A percentile compares a stretch with the other conserved stretches of the same genome.
These are phyloP conservation scores for Rhodotorula sp. DNA, from an alignment of 1,284 basidiomycete species.

Conservation along the genomic window DNA sequence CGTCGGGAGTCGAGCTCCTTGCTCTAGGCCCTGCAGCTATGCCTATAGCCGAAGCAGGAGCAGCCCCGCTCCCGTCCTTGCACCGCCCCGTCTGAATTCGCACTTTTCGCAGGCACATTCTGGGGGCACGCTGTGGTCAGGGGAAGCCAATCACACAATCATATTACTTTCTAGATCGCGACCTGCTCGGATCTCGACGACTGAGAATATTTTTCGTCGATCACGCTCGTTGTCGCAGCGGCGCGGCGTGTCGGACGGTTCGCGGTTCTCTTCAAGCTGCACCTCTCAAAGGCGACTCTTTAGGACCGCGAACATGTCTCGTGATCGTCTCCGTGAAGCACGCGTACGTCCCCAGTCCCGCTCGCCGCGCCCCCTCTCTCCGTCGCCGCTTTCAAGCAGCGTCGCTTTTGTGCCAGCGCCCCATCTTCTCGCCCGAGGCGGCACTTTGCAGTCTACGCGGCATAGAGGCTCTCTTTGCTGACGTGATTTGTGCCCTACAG, in stretches of 20 bases:
- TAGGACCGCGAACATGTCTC: constrained; percentile 11
- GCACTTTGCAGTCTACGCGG: not conserved
- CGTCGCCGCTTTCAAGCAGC: not conserved
- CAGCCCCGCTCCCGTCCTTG: too few relatives aligned
- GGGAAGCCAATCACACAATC: too few relatives aligned
- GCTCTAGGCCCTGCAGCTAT: not conserved
- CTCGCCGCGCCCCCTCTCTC: too few relatives aligned
- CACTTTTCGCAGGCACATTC: too few relatives aligned
- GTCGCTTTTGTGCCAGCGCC: not conserved
- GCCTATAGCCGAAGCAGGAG: not conserved
- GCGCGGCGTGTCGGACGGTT: too few relatives aligned
- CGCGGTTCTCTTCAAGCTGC: too few relatives aligned
- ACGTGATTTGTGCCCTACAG: constrained; percentile 4
- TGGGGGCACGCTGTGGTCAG: too few relatives aligned
- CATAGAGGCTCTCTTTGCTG: not conserved
- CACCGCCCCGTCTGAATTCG: too few relatives aligned
- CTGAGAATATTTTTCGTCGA: too few relatives aligned
- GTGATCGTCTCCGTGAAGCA: constrained; percentile 40
- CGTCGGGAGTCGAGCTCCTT: too few relatives aligned
- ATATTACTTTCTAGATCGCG: fast-evolving
- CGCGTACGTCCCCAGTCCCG: constrained; percentile 16
- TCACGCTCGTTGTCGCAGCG: too few relatives aligned
- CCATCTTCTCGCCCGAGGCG: not conserved
- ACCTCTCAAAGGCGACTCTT: not conserved
- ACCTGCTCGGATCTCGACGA: too few relatives aligned